Evolutionary conservation across 208 protist species (phyloP).

Genomic region (Herpetomonas samuelpessoai): DNA sequence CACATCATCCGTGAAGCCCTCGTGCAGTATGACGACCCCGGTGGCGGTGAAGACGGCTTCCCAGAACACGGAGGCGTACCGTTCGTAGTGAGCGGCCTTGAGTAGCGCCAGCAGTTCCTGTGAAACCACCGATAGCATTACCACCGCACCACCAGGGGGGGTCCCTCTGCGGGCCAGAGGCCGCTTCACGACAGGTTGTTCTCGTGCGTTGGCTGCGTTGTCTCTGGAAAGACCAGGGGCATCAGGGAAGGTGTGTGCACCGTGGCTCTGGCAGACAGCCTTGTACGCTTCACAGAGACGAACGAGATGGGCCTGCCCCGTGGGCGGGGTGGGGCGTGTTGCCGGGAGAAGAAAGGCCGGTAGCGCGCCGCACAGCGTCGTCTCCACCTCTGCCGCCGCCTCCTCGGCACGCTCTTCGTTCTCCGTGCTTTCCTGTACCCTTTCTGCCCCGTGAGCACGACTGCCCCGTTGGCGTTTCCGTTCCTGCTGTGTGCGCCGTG

Average conservation of each 20-base stretch:
- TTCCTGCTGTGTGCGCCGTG: background rate
- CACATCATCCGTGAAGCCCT: conserved; percentile 1
- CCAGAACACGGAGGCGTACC: conserved; percentile 21
- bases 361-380: conserved; percentile 6
- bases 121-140: conserved; percentile 47
- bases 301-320: conserved; percentile 18
- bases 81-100: background rate
- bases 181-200: too few species aligned
- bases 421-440: too few species aligned
- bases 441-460: background rate
- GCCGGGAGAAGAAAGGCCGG: conserved; percentile 15
- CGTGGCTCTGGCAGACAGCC: background rate
- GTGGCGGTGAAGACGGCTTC: conserved; percentile 40
- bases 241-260: too few species aligned
- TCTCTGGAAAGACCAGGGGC: too few species aligned
- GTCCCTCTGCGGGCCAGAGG: too few species aligned
- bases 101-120: conserved; percentile 45
- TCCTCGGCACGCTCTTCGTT: background rate
- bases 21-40: conserved; percentile 1
- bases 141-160: conserved; percentile 5
- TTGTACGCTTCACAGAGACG: conserved; percentile 27
- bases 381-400: conserved; percentile 1
- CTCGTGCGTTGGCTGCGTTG: too few species aligned
- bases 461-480: background rate
- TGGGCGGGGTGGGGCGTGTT: background rate